A percentile compares a stretch with the other conserved stretches of the same genome.
Conservation (phyloP, 2,329 filamentous ascomycete species). For the Pyricularia grisea region DNA sequence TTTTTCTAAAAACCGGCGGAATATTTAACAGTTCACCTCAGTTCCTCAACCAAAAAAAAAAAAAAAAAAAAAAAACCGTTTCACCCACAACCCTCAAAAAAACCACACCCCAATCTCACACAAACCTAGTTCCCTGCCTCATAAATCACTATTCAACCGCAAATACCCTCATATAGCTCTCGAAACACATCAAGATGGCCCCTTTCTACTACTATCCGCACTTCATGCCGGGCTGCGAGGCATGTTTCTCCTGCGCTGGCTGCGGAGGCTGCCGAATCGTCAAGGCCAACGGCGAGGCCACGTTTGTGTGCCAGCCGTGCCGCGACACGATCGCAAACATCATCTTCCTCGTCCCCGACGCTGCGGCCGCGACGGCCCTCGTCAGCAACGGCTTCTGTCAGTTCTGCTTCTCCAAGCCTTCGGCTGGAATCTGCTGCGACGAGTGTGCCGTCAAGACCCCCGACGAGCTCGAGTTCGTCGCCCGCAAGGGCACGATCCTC, state of each 20-base stretch:
- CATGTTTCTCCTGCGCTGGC: neutral
- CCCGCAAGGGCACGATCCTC: neutral
- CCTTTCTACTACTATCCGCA: neutral
- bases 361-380: neutral
- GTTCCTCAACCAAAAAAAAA: neutral
- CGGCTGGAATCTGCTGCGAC: neutral
- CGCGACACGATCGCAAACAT: neutral
- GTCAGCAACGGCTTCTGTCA: neutral
- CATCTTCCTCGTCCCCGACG: neutral
- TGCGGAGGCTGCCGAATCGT: neutral
- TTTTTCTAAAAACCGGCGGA: neutral
- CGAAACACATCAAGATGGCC: neutral
- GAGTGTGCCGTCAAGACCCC: neutral
- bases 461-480: neutral
- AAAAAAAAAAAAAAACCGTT: too few relatives aligned
- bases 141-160: too few relatives aligned
- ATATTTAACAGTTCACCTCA: neutral
- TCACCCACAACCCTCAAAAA: neutral
- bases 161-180: too few relatives aligned
- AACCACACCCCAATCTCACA: too few relatives aligned
- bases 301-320: neutral
- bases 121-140: too few relatives aligned
- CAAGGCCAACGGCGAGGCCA: neutral
- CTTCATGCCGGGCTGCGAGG: neutral
- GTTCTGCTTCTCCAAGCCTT: neutral